Conservation (phyloP, 192 early-diverging fungal genomes). For the Jimgerdemannia lactiflua region DNA sequence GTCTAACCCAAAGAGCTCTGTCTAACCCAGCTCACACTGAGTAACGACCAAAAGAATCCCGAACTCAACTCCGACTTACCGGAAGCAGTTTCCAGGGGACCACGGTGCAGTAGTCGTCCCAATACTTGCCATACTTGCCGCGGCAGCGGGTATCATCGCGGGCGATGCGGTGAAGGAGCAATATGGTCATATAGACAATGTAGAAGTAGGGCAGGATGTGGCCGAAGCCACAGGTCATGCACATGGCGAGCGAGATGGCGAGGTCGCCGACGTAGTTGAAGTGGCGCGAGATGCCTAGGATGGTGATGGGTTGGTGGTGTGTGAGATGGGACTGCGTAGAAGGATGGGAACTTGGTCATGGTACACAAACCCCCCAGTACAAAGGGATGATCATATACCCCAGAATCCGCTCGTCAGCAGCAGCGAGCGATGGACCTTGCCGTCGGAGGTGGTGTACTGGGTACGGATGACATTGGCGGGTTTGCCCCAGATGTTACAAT, state of each 20-base stretch:
- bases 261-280: conserved; percentile 84
- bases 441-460: conserved; percentile 69
- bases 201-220: conserved; percentile 78
- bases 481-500: conserved; percentile 76
- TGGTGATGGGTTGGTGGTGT: conserved; percentile 11
- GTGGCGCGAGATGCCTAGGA: conserved; percentile 60
- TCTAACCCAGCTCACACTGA: too few species aligned
- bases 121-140: conserved; percentile 83
- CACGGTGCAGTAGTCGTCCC: conserved; percentile 65
- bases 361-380: background rate
- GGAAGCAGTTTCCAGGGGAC: conserved; percentile 24
- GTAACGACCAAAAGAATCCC: too few species aligned
- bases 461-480: conserved; percentile 72
- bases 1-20: too few species aligned
- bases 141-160: conserved; percentile 69
- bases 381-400: conserved; percentile 39
- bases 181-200: conserved; percentile 75
- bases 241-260: conserved; percentile 67
- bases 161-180: conserved; percentile 63
- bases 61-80: background rate
- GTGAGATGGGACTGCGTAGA: background rate
- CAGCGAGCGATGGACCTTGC: conserved; percentile 61
- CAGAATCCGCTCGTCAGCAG: conserved; percentile 76
- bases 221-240: conserved; percentile 65
- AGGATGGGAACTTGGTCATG: background rate